Evolutionary conservation across 345 rosid species (phyloP), one percentile per base, ranked within the genome.

Genomic region (Lepidium didymum): DNA sequence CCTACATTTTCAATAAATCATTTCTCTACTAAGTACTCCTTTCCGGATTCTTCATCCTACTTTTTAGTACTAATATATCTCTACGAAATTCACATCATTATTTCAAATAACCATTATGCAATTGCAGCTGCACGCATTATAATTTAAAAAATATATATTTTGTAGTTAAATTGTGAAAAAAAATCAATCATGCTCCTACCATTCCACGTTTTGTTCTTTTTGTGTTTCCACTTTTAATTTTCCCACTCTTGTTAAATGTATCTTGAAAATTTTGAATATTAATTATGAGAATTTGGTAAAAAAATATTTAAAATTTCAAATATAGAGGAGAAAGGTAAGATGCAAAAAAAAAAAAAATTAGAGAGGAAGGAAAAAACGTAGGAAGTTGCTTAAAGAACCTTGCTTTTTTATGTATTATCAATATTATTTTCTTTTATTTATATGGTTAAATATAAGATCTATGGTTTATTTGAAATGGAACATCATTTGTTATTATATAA

Each of bases 361-460:
- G 33, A 5, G 42, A 59, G n/a, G 47, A 71, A 25, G 54, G 16
- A 16, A 51, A 54, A 73, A 74, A 67, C 77, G 73, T 74, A 67
- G 68, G 77, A 74, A 41, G 68, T 66, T 74, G 73, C 77, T 74
- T 60, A 60, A 74, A 74, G 57, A 19, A 31, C 53, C 56, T 53
- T 10, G 0, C 36, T 33, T 73, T 72, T 44, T 5, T 40, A 31
- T 23, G 6, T 27, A 27, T 27, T 27, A 27, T 27, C 31, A 27
- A 5, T 18, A 16, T 64, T 4, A 33, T 35, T 11, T 4, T 12
- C 5, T 42, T n/a, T 45, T 0, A 9, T 19, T 9, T 5, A n/a
- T 15, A 7, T 1, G 29, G 29, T 38, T 15, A 21, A 6, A 40
- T 41, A 16, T 29, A 36, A 36, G 27, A 36, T 1, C 1, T 27